phyloP scores from a whole-genome alignment of 805 yeast genomes.

The Myxozyma vanderwaltii region DNA sequence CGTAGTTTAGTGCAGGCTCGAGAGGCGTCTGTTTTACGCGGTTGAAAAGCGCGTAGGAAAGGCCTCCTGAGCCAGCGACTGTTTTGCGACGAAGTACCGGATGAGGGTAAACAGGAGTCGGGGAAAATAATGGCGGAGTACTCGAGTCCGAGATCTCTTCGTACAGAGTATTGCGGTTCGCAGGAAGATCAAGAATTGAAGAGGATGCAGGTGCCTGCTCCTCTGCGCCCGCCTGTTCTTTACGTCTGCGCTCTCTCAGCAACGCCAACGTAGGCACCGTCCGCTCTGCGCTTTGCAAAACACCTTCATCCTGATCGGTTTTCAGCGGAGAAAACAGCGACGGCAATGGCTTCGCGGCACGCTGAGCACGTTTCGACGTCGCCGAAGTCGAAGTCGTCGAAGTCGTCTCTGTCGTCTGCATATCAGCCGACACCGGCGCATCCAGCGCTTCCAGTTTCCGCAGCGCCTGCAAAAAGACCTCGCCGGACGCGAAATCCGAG shows the following conservation, averaged over 20 bases:
- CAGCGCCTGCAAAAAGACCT: slow-evolving; percentile 6
- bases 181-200: background rate
- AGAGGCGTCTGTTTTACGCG: slow-evolving; percentile 13
- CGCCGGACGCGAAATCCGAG: slow-evolving; percentile 20
- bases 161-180: slow-evolving; percentile 1
- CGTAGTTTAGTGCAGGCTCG: background rate
- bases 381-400: too few species aligned
- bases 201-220: background rate
- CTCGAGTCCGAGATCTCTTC: background rate
- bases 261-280: background rate
- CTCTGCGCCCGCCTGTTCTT: too few species aligned
- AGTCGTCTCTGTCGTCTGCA: background rate
- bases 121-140: background rate
- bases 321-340: background rate
- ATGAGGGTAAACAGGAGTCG: background rate
- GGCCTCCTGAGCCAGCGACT: slow-evolving; percentile 13
- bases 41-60: slow-evolving; percentile 8
- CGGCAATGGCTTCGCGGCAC: background rate
- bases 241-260: background rate
- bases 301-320: too few species aligned
- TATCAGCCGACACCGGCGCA: slow-evolving; percentile 6
- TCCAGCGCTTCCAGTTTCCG: slow-evolving; percentile 16
- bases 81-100: background rate
- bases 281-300: background rate
- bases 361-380: too few species aligned